Base-by-base conservation (phyloP, 2,329 filamentous ascomycete species). In the Ilyonectria mors-panacis region DNA sequence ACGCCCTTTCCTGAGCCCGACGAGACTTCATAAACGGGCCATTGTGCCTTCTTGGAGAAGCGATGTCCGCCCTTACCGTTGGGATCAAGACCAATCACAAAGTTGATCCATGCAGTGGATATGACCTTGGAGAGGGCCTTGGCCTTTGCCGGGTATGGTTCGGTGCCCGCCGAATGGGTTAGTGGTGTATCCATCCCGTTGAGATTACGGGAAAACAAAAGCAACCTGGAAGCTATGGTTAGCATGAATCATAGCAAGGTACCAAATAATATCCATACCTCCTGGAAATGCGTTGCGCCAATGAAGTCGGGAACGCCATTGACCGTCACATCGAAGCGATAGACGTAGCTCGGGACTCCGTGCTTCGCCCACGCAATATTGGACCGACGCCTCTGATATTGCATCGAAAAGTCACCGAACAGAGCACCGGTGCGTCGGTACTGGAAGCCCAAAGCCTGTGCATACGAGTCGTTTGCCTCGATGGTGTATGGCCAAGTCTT, bases 131-230 rank as follows among this genome's bases (percentile, higher is more conserved):
- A 66, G 17, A 81, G 73, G 2, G 68, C 69, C 30, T 66, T 70
- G 6, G 77, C 73, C 61, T 75, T 60, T 3, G 50, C 62, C 1
- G 73, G 73, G 57, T 78, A 80, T 6, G 70, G 65, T 6, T 72
- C 70, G 35, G 73, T 72, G n/a, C 75, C 75, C 75, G 6, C 66
- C 77, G 33, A 80, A 78, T 1, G 79, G 79, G 57, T 79, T 78
- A 0, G 51, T 63, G n/a, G 50, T 58, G 45, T 81, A 81, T 47
- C 78, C 78, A 6, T 72, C 66, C 78, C 79, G 33, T 75, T 69
- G 13, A 75, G 51, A 55, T 80, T 82, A 48, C 77, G 74, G 74
- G 61, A 87, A 85, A n/a, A 80, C 78, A 59, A 86, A 79, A 7
- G 80, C 74, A 21, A 85, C 77, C 61, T 84, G 1, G 2, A 9